A percentile compares a stretch with the other conserved stretches of the same genome.
Conservation (phyloP, 164 flowering plant species). For the Annona cherimola region DNA sequence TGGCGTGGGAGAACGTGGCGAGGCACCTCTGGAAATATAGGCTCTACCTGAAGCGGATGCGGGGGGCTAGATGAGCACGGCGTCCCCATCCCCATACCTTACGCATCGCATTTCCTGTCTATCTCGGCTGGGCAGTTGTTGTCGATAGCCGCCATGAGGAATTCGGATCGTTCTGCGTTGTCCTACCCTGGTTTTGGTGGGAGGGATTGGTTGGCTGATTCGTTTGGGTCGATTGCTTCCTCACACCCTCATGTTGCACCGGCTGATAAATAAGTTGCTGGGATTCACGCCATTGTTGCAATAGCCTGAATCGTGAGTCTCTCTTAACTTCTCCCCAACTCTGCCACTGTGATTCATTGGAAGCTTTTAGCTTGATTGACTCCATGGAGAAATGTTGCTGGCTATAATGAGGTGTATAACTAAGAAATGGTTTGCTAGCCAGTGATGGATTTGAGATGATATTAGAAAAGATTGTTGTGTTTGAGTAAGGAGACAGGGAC, state of each 20-base stretch:
- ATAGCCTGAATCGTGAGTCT: not conserved
- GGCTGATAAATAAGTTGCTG: conserved; percentile 13
- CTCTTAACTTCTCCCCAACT: not conserved
- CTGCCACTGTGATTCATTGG: not conserved
- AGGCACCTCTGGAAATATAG: conserved; percentile 94
- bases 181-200: conserved; percentile 19
- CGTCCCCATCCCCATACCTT: conserved; percentile 40
- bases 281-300: not conserved
- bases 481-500: no score
- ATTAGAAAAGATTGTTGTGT: no score
- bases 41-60: conserved; percentile 83
- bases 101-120: conserved; percentile 16
- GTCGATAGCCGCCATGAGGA: not conserved
- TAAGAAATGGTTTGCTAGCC: not conserved
- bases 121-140: conserved; percentile 26
- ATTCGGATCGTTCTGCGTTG: conserved; percentile 21
- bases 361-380: no score
- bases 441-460: no score
- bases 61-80: conserved; percentile 41
- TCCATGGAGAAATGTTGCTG: not conserved
- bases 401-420: not conserved
- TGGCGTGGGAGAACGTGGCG: conserved; percentile 92
- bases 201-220: conserved; percentile 18
- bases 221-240: conserved; percentile 11
- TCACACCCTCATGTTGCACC: conserved; percentile 18